Base-by-base conservation (phyloP, 2,329 filamentous ascomycete species). In the Fusarium miscanthi region DNA sequence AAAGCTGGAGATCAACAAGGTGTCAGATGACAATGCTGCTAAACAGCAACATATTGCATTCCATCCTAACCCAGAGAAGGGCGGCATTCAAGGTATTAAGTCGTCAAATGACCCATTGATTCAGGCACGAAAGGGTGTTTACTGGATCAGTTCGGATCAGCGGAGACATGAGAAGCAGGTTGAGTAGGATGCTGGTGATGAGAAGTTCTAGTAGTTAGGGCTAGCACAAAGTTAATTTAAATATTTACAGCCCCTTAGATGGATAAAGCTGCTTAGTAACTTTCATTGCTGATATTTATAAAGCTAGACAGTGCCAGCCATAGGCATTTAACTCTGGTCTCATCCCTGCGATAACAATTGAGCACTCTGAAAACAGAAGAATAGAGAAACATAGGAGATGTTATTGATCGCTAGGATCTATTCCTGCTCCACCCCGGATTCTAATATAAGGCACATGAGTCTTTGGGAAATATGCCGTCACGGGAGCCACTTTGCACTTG, bases 1-100 rank as follows among this genome's bases (percentile, higher is more conserved):
- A 1, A 65, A 35, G 3, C 1, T 72, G 8, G 69, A 65, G 45
- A 72, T 69, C 19, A 69, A 72, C 23, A 72, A 65, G 45, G 54
- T 65, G 3, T 65, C 69, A 0, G 69, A 60, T 14, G 41, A 69
- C 6, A 61, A 72, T 11, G 37, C 38, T 13, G 51, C 30, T 2
- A 21, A 33, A 8, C 63, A 72, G 7, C 59, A 72, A 10, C 41
- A 69, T 3, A 72, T 72, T 2, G 54, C 54, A 0, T 72, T 69
- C 8, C 41, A 31, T 5, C 59, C 69, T 2, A 64, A 58, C 16
- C 69, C 54, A 1, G 54, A 72, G 59, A 60, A 64, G 19, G 59
- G 69, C 1, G 59, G 69, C 0, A 45, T 72, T 21, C n/a, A 69
- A 30, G 54, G 63, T 3, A 65, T 72, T 6, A 49, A 41, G 21